These are phyloP conservation scores for Raddia guianensis DNA, from an alignment of 176 grass and related monocot species.

Conservation along the genomic window DNA sequence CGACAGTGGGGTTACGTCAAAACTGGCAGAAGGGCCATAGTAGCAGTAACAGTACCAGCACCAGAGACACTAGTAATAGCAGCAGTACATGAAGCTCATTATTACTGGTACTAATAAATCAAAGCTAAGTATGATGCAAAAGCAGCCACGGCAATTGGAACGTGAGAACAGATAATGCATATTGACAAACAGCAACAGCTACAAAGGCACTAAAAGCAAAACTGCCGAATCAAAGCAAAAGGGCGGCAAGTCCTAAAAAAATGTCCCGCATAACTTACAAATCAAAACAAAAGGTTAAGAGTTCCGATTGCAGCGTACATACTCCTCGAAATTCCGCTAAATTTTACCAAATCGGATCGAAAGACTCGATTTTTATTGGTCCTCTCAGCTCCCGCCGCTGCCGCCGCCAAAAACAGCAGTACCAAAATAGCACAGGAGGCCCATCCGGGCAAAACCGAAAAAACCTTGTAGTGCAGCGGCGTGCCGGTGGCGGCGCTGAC, in stretches of 20 bases:
- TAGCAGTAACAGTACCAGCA: conserved; percentile 9
- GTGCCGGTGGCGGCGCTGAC: conserved; percentile 55
- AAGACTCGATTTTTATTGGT: background rate
- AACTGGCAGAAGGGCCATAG: conserved; percentile 22
- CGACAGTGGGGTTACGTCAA: background rate
- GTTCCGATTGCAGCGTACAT: background rate
- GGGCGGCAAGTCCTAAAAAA: background rate
- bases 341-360: background rate
- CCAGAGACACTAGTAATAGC: conserved; percentile 10
- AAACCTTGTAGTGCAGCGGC: conserved; percentile 83
- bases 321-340: background rate
- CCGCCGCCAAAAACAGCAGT: background rate
- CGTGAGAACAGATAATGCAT: conserved; percentile 2
- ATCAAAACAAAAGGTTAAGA: background rate
- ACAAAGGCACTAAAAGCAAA: conserved; percentile 23
- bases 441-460: too few species aligned
- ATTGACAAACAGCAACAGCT: conserved; percentile 21
- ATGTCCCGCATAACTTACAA: background rate
- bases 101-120: conserved; percentile 16
- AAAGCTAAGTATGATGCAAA: background rate
- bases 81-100: conserved; percentile 8
- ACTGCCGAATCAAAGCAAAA: conserved; percentile 12
- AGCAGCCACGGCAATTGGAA: conserved; percentile 1
- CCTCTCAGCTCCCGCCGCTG: too few species aligned
- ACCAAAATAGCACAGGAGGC: background rate